These are phyloP conservation scores for Diaporthe ampelina DNA, from an alignment of 2,329 filamentous ascomycete genomes.

Conservation along the genomic window DNA sequence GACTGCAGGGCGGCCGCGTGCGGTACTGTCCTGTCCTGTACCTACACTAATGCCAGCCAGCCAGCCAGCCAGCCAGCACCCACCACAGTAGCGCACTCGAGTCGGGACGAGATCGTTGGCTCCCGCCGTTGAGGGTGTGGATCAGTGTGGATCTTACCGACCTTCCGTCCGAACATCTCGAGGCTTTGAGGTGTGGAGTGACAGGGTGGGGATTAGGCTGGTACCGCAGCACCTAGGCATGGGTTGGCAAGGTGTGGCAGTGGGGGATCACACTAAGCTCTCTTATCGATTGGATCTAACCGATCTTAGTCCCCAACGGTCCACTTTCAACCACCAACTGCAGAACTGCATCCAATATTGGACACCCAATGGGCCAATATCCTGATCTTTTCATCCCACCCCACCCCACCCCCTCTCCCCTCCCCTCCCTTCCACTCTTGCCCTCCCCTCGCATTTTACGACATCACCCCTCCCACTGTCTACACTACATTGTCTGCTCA, in stretches of 20 bases:
- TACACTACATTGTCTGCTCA: neutral
- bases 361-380: constrained; percentile 1
- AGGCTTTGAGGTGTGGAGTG: constrained; percentile 1
- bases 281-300: constrained; percentile 32
- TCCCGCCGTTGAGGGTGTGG: constrained; percentile 19
- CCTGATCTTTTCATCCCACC: neutral
- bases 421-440: no score
- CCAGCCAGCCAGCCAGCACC: no score
- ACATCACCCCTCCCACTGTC: neutral
- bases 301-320: constrained; percentile 20
- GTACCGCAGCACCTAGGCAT: no score
- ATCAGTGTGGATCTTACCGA: constrained; percentile 1
- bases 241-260: neutral
- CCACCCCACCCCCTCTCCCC: neutral
- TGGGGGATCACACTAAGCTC: constrained; percentile 8
- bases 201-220: neutral
- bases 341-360: constrained; percentile 29
- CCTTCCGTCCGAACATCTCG: constrained; percentile 24
- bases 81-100: neutral
- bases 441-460: neutral
- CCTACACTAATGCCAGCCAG: no score
- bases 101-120: constrained; percentile 20
- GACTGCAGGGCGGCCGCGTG: neutral
- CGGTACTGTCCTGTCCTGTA: no score
- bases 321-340: constrained; percentile 25